Conservation (phyloP, 768 basidiomycete genomes). For the Suillus hirtellus region DNA sequence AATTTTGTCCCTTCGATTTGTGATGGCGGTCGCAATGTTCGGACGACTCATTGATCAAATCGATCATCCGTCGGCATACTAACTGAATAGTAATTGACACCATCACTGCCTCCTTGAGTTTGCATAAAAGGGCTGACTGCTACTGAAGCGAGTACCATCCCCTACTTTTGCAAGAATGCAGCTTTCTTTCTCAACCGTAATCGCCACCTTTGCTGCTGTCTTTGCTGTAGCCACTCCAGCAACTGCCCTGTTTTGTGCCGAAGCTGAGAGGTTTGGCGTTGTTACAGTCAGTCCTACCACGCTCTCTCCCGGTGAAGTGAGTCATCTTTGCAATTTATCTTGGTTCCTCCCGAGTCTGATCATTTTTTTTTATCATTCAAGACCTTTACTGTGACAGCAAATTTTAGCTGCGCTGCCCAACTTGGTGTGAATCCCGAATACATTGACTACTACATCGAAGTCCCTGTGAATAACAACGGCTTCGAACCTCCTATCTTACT, state of each 20-base stretch:
- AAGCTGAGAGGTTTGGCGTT: constrained; percentile 24
- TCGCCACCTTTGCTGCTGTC: constrained; percentile 15
- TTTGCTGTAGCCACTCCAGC: constrained; percentile 22
- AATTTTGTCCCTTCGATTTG: neutral
- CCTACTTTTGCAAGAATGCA: constrained; percentile 17
- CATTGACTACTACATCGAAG: constrained; percentile 36
- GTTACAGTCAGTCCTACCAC: constrained; percentile 22
- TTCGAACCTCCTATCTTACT: constrained; percentile 32
- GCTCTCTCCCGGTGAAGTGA: constrained; percentile 27
- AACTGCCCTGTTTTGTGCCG: constrained; percentile 23
- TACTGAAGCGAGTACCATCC: neutral
- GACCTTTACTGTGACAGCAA: constrained; percentile 22
- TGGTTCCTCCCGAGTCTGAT: constrained; percentile 10
- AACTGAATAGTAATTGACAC: neutral
- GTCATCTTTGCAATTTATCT: neutral
- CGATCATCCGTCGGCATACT: neutral
- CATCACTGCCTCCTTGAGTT: constrained; percentile 3
- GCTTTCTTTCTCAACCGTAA: constrained; percentile 14
- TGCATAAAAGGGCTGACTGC: constrained; percentile 1
- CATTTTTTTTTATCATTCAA: constrained; percentile 4
- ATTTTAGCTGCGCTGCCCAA: constrained; percentile 30
- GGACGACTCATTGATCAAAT: neutral
- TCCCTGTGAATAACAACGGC: constrained; percentile 33
- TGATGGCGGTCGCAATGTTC: neutral
- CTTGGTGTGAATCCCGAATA: constrained; percentile 22